Base-by-base conservation (phyloP, 805 yeast genomes). In the Nakazawaea pomicola region DNA sequence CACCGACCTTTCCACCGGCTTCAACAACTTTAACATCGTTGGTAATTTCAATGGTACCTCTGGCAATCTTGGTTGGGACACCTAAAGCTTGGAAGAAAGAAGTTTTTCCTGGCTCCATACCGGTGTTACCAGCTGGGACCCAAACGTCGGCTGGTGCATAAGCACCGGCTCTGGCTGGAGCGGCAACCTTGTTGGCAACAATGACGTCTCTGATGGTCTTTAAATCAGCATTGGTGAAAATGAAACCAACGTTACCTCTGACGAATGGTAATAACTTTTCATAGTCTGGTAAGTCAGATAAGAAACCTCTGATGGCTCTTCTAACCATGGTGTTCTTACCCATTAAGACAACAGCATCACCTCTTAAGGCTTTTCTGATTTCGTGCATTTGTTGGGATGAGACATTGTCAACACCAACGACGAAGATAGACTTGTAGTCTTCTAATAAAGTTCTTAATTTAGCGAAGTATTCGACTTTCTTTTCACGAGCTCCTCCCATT, bases 301-400 rank as follows among this genome's bases (percentile, higher is more conserved):
- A 66, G 83, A 88, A 87, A 62, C 89, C 93, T 78, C 99, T 89
- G 80, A 93, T 76, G 67, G 99, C 99, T 78, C 98, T 89, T 80
- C 99, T 88, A 57, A 93, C 96, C 98, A 93, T 91, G 81, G 99
- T 93, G 96, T 93, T 93, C 86, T 93, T 93, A 79, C 99, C 99
- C 99, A 93, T 93, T 65, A 93, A 77, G 57, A 93, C 90, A 58
- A 86, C 93, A 64, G 93, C 99, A 49, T 80, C 84, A 57, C 88
- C 86, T 78, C 99, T 89, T 65, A 93, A 83, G 55, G 88, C 73
- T 80, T 85, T 89, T 85, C 99, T 89, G 78, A 89, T 80, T 81
- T 93, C 95, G 78, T 93, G 99, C 96, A 93, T 90, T 78, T 93
- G 99, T 80, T 93, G 99, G 60, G 99, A 93, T 56, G 98, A 87